Evolutionary conservation across 164 flowering plant genomes (phyloP), one percentile per base, ranked within the genome.

Genomic region (Hamamelis virginiana): DNA sequence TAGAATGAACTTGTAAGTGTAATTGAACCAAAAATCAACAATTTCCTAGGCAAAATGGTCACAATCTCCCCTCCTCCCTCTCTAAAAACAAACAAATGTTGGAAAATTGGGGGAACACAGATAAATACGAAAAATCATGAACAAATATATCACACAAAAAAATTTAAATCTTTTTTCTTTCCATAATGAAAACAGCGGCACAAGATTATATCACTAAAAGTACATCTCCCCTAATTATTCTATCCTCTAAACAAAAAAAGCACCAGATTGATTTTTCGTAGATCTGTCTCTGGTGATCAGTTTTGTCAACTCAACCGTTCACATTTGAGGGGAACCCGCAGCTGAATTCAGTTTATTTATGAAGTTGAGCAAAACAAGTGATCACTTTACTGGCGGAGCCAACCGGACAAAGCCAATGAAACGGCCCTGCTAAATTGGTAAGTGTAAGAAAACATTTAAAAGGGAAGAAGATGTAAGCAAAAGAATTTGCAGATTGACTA

Each of bases 161-260:
- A 69, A 28, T 19, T 61, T 53, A 11, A 48, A 2, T 6, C 41
- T 43, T 16, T 62, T 62, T 48, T 27, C 41, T 33, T 55, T 22
- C 21, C 8, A 22, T 63, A 15, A 44, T 25, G 52, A 66, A 65
- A 59, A 48, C 28, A 26, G 28, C 27, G 8, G 38, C 57, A 33
- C 28, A 45, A 51, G 4, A 21, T 19, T 51, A 43, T 41, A 48
- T 59, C 23, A 60, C 58, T 59, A 66, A 58, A 60, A 63, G 41
- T 41, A 48, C 59, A 66, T 66, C 33, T 48, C 50, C 60, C 43
- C 57, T 53, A 19, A 41, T 67, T 61, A 61, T 67, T 72, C 28
- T 43, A 44, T 60, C 70, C 44, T 27, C 9, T 65, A 22, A 50
- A 25, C 2, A 6, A 6, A 33, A 6, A 59, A 55, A 25, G 22